Evolutionary conservation across 1,284 basidiomycete genomes (phyloP).

Genomic region (Cystobasidiaceae sp.): DNA sequence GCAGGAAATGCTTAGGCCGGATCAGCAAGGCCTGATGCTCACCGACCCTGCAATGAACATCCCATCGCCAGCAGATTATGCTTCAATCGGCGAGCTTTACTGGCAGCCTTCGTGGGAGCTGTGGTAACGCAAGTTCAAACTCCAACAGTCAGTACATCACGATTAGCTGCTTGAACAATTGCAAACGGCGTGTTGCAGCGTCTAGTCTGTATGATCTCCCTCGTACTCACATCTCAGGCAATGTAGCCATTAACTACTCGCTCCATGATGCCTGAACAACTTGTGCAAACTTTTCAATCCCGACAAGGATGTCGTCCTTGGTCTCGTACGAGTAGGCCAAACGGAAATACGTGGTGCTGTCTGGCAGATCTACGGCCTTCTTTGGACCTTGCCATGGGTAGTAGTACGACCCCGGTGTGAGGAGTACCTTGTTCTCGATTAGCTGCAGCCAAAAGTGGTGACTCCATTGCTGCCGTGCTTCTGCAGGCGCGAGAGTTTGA

Average conservation of each 20-base stretch:
- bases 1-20: neutral
- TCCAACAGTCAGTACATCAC: too few species aligned
- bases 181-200: too few species aligned
- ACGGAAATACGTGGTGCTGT: slow-evolving; percentile 3
- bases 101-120: neutral
- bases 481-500: neutral
- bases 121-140: too few species aligned
- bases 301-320: neutral
- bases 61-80: neutral
- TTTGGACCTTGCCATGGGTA: slow-evolving; percentile 8
- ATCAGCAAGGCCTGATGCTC: neutral
- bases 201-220: too few species aligned
- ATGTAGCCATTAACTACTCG: too few species aligned
- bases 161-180: too few species aligned
- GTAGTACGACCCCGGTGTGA: slow-evolving; percentile 16
- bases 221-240: too few species aligned
- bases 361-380: neutral
- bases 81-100: neutral
- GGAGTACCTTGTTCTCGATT: slow-evolving; percentile 7
- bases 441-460: slow-evolving; percentile 5
- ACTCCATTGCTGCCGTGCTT: neutral
- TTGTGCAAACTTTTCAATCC: neutral
- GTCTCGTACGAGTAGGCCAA: slow-evolving; percentile 14
- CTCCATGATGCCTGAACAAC: neutral
- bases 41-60: neutral